Evolutionary conservation across 208 protist genomes (phyloP).

Genomic region (Crithidia bombi): DNA sequence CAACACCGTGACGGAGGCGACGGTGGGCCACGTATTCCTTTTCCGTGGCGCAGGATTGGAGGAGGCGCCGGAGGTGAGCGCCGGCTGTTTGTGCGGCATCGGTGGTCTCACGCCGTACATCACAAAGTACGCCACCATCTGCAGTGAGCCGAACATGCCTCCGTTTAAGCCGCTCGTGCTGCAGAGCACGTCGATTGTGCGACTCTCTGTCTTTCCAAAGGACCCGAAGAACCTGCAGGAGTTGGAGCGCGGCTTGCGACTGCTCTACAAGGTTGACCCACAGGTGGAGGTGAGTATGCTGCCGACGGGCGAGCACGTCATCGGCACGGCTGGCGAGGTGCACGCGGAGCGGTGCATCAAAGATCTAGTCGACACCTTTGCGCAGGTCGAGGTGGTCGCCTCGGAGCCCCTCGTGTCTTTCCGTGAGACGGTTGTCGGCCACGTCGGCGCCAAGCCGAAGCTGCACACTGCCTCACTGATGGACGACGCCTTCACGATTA

Average conservation of each 20-base stretch:
- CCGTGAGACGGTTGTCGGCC: slow-evolving; percentile 79
- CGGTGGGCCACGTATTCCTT: slow-evolving; percentile 78
- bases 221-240: slow-evolving; percentile 73
- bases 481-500: slow-evolving; percentile 75
- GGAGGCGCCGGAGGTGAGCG: slow-evolving; percentile 73
- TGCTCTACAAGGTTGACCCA: slow-evolving; percentile 97
- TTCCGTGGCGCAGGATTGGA: slow-evolving; percentile 96
- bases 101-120: slow-evolving; percentile 92
- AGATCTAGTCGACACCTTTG: slow-evolving; percentile 93
- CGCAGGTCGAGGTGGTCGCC: slow-evolving; percentile 77
- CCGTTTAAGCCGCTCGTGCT: slow-evolving; percentile 87
- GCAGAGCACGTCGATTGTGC: slow-evolving; percentile 95
- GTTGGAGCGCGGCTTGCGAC: slow-evolving; percentile 85
- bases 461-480: slow-evolving; percentile 58
- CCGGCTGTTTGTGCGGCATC: slow-evolving; percentile 93
- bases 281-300: slow-evolving; percentile 93
- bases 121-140: slow-evolving; percentile 96
- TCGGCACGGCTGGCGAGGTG: slow-evolving; percentile 96
- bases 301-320: slow-evolving; percentile 96
- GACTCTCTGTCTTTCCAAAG: slow-evolving; percentile 94
- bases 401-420: slow-evolving; percentile 92
- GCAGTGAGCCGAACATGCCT: slow-evolving; percentile 63
- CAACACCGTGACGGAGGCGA: slow-evolving; percentile 49
- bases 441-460: slow-evolving; percentile 73
- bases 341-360: slow-evolving; percentile 96